phyloP scores from a whole-genome alignment of 495 filamentous ascomycete species.

The Aspergillus carlsbadensis region DNA sequence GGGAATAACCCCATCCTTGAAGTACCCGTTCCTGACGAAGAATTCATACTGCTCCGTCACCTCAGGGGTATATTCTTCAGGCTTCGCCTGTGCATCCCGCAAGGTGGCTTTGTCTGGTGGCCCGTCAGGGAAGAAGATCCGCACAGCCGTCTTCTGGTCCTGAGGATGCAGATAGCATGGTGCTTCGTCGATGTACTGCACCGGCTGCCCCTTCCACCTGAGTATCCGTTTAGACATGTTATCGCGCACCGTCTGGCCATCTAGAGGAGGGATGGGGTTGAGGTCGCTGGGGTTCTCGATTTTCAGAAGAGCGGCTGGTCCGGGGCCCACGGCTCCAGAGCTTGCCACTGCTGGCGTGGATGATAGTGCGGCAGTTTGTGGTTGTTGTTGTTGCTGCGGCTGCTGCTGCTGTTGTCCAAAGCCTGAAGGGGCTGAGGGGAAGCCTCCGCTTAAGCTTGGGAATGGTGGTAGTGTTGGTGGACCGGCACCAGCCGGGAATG shows the following conservation, averaged over 20 bases:
- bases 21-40: constrained; percentile 59
- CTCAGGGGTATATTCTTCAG: constrained; percentile 46
- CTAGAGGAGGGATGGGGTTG: constrained; percentile 37
- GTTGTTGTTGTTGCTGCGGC: too few species aligned
- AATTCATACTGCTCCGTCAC: constrained; percentile 56
- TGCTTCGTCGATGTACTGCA: constrained; percentile 49
- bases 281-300: constrained; percentile 29
- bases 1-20: constrained; percentile 64
- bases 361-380: not conserved
- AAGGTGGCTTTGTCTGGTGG: constrained; percentile 53
- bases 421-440: constrained; percentile 10
- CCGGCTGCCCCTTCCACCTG: constrained; percentile 55
- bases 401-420: constrained; percentile 8
- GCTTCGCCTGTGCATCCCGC: constrained; percentile 37
- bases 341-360: not conserved
- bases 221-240: constrained; percentile 35
- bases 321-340: constrained; percentile 19
- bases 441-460: too few species aligned
- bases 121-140: constrained; percentile 70
- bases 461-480: too few species aligned
- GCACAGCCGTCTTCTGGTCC: constrained; percentile 48
- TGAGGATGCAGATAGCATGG: constrained; percentile 51
- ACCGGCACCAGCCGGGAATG: constrained; percentile 5
- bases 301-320: constrained; percentile 33
- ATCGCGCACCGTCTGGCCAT: constrained; percentile 39